Evolutionary conservation across 2,329 filamentous ascomycete genomes (phyloP).

Genomic region (Neoarthrinium moseri): DNA sequence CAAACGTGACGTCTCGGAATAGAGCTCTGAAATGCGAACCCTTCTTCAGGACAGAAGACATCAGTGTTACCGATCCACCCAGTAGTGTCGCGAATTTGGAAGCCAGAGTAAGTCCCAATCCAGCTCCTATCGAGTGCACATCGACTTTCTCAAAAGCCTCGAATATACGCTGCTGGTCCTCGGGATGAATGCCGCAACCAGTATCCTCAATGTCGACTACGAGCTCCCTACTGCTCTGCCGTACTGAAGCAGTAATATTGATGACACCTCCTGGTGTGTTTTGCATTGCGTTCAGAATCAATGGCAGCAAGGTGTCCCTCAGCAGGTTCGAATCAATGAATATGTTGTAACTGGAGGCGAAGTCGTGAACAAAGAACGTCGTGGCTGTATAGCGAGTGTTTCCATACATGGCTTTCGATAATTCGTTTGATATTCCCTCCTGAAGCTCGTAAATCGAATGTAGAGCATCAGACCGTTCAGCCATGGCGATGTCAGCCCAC

Average conservation of each 20-base stretch:
- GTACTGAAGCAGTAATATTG: not conserved
- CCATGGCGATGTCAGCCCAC: slow-evolving; percentile 10
- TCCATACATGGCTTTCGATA: too few relatives aligned
- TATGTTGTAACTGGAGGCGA: not conserved
- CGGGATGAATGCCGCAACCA: slow-evolving; percentile 5
- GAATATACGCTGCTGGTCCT: slow-evolving; percentile 5
- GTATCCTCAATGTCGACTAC: slow-evolving; percentile 9
- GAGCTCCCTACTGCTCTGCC: not conserved
- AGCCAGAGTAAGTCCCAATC: slow-evolving; percentile 8
- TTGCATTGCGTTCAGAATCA: slow-evolving; percentile 9
- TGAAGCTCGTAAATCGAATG: not conserved
- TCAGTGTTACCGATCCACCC: slow-evolving; percentile 1
- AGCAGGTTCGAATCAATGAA: slow-evolving; percentile 8
- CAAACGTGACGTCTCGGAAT: too few relatives aligned
- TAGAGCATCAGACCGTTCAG: not conserved
- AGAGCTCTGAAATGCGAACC: slow-evolving; percentile 10
- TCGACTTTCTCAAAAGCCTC: slow-evolving; percentile 12
- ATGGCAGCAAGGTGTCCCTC: not conserved
- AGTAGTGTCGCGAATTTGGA: slow-evolving; percentile 7
- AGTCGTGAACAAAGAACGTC: slow-evolving; percentile 4
- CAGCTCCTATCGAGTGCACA: slow-evolving; percentile 7
- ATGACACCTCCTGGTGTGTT: not conserved
- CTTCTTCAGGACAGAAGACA: slow-evolving; percentile 1
- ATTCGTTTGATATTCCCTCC: slow-evolving; percentile 3
- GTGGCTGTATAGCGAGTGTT: too few relatives aligned